A percentile compares a stretch with the other conserved stretches of the same genome.
Conservation (phyloP, 1,284 basidiomycete species). For the Trametes hirsuta region DNA sequence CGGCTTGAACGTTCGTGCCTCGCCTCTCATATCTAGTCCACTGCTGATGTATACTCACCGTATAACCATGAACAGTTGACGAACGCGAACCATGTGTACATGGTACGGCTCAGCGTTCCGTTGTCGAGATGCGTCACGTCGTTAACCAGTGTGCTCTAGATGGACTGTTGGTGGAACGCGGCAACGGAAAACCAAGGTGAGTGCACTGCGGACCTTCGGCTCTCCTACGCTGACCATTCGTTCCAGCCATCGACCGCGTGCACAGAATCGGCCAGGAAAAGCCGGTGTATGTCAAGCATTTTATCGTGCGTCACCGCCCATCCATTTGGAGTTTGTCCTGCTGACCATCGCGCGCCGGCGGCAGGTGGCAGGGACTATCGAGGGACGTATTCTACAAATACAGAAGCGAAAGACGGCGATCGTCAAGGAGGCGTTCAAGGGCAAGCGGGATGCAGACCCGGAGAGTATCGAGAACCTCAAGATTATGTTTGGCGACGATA, state of each 20-base stretch:
- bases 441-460: constrained; percentile 50
- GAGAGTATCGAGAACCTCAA: constrained; percentile 79
- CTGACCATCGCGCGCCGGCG: background rate
- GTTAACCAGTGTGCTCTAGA: constrained; percentile 47
- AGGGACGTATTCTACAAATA: constrained; percentile 84
- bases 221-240: constrained; percentile 21
- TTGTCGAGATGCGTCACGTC: background rate
- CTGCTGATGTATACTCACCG: background rate
- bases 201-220: constrained; percentile 10
- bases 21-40: background rate
- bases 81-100: constrained; percentile 83
- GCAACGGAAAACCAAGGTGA: constrained; percentile 89
- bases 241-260: constrained; percentile 76
- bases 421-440: constrained; percentile 77
- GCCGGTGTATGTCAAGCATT: constrained; percentile 89
- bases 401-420: constrained; percentile 89
- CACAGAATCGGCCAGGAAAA: constrained; percentile 86
- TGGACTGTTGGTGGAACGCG: constrained; percentile 97
- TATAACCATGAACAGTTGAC: constrained; percentile 53
- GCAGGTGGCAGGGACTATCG: constrained; percentile 74
- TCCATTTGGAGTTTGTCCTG: background rate
- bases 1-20: constrained; percentile 70
- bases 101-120: constrained; percentile 51
- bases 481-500: constrained; percentile 66
- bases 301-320: constrained; percentile 63